A percentile compares a stretch with the other conserved stretches of the same genome.
Conservation (phyloP, 148 eudicot genomes). For the Simmondsia chinensis region DNA sequence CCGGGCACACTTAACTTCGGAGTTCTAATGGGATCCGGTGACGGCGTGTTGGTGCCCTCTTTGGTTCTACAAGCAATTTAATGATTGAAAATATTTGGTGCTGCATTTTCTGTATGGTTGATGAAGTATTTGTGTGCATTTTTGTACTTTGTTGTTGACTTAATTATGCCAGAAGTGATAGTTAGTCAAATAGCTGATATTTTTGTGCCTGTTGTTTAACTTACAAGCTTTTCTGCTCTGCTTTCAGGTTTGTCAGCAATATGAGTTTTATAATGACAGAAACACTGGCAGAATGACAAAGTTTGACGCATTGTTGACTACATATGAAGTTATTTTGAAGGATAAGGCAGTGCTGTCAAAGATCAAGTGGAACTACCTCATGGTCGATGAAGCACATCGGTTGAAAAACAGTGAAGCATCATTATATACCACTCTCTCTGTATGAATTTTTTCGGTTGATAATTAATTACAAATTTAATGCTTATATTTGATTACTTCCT, state of each 20-base stretch:
- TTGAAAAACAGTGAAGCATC: constrained; percentile 96
- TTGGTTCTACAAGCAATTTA: no score
- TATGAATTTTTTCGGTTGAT: constrained; percentile 17
- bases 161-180: no score
- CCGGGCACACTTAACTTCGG: no score
- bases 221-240: constrained; percentile 1
- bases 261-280: constrained; percentile 81
- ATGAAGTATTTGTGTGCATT: neutral
- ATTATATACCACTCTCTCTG: constrained; percentile 70
- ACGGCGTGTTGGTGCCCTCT: no score
- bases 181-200: no score
- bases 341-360: constrained; percentile 86
- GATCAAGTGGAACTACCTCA: constrained; percentile 94
- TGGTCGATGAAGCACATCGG: constrained; percentile 99
- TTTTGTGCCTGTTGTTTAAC: neutral
- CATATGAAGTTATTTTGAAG: constrained; percentile 93
- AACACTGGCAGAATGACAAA: constrained; percentile 50
- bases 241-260: constrained; percentile 93
- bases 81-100: constrained; percentile 1
- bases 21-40: no score
- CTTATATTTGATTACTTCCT: neutral
- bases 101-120: neutral
- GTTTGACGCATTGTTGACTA: constrained; percentile 84
- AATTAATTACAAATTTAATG: neutral
- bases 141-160: no score